Conservation (phyloP, 2,329 filamentous ascomycete genomes). For the Fusarium penzigii region DNA sequence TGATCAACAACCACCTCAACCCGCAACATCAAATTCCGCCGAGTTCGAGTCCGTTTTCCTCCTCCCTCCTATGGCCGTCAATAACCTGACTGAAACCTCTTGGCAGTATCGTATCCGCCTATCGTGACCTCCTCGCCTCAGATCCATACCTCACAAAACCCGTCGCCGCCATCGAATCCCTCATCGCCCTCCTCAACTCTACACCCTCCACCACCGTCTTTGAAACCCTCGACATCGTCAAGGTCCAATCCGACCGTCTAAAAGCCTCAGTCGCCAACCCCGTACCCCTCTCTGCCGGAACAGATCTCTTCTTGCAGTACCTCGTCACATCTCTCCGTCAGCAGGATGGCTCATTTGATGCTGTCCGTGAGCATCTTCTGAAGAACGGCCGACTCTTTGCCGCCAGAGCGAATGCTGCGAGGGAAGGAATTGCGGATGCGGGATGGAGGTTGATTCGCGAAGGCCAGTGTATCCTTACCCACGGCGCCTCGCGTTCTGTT, state of each 20-base stretch:
- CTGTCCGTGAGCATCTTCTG: slow-evolving; percentile 79
- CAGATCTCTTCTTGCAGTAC: slow-evolving; percentile 93
- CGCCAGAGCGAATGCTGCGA: slow-evolving; percentile 78
- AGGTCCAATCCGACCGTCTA: slow-evolving; percentile 73
- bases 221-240: slow-evolving; percentile 87
- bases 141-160: slow-evolving; percentile 93
- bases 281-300: slow-evolving; percentile 88
- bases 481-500: slow-evolving; percentile 85
- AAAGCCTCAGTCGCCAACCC: slow-evolving; percentile 82
- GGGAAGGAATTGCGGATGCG: slow-evolving; percentile 78
- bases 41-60: slow-evolving; percentile 30
- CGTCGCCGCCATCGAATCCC: slow-evolving; percentile 87
- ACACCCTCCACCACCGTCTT: slow-evolving; percentile 83
- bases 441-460: slow-evolving; percentile 79
- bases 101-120: slow-evolving; percentile 55
- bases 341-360: slow-evolving; percentile 65
- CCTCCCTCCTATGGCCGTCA: neutral
- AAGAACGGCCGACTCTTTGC: slow-evolving; percentile 87
- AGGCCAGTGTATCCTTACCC: slow-evolving; percentile 81
- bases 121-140: slow-evolving; percentile 54
- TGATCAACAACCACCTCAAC: slow-evolving; percentile 12
- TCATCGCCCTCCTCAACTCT: slow-evolving; percentile 82
- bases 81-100: neutral
- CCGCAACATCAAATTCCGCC: slow-evolving; percentile 11
- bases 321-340: slow-evolving; percentile 73